Conservation (phyloP, 1,284 basidiomycete genomes). For the Cystobasidium slooffiae region DNA sequence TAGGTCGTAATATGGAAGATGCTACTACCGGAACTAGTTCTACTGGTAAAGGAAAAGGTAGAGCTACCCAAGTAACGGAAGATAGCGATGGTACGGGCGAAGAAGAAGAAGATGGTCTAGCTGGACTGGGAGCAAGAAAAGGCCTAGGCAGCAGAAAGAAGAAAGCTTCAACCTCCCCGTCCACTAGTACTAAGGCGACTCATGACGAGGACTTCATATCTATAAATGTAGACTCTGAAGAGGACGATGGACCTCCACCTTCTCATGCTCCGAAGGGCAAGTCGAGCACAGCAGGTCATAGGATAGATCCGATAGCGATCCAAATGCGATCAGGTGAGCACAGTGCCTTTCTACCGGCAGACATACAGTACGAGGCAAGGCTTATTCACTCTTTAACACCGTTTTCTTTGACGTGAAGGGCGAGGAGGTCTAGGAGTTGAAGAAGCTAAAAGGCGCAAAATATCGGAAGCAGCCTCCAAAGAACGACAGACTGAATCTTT, state of each 20-base stretch:
- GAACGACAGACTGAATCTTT: conserved; percentile 1
- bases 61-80: neutral
- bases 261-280: neutral
- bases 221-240: conserved; percentile 4
- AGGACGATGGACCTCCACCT: conserved; percentile 14
- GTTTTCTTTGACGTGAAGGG: neutral
- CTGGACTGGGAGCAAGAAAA: conserved; percentile 25
- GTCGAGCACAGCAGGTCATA: neutral
- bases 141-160: neutral
- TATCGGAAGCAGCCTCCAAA: conserved; percentile 8
- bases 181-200: neutral
- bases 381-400: neutral
- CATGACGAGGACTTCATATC: conserved; percentile 25
- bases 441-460: conserved; percentile 38
- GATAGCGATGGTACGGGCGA: neutral
- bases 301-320: conserved; percentile 50
- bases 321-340: conserved; percentile 47
- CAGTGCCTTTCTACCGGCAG: neutral
- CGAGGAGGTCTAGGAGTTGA: conserved; percentile 44
- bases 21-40: no score
- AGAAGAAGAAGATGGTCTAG: conserved; percentile 3
- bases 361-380: neutral
- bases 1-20: conserved; percentile 45
- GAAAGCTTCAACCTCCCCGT: conserved; percentile 33
- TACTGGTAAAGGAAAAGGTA: neutral